Evolutionary conservation across 78 protist species (phyloP).

Genomic region (slime mould (Dictyostelium discoideum)): DNA sequence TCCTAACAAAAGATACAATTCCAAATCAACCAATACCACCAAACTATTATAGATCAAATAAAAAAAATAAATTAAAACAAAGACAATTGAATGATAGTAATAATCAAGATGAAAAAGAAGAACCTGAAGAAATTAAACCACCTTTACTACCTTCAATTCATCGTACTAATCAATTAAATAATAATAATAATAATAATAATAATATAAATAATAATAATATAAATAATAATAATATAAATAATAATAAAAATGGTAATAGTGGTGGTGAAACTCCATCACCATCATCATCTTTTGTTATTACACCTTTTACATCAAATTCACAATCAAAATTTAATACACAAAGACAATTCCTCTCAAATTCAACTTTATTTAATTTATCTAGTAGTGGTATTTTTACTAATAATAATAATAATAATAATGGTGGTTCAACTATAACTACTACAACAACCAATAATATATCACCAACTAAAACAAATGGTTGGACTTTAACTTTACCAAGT

Average conservation of each 20-base stretch:
- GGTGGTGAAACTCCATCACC: background rate
- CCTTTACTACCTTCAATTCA: conserved; percentile 63
- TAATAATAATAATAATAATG: background rate
- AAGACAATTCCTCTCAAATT: background rate
- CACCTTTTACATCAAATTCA: conserved; percentile 19
- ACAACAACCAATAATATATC: background rate
- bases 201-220: background rate
- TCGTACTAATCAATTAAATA: background rate
- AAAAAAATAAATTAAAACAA: conserved; percentile 27
- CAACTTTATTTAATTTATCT: background rate
- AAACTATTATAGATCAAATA: conserved; percentile 69
- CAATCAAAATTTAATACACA: conserved; percentile 9
- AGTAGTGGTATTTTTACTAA: background rate
- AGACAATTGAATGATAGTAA: background rate
- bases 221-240: background rate
- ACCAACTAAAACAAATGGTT: conserved; percentile 1
- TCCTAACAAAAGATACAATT: conserved; percentile 68
- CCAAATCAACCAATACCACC: conserved; percentile 77
- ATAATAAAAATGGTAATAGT: background rate
- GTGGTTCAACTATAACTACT: background rate
- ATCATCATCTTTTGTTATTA: conserved; percentile 7
- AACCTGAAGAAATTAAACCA: background rate
- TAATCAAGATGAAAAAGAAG: background rate
- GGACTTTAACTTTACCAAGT: conserved; percentile 58
- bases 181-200: background rate